These are phyloP conservation scores for Diaporthe helianthi DNA, from an alignment of 2,329 filamentous ascomycete species.

Conservation along the genomic window DNA sequence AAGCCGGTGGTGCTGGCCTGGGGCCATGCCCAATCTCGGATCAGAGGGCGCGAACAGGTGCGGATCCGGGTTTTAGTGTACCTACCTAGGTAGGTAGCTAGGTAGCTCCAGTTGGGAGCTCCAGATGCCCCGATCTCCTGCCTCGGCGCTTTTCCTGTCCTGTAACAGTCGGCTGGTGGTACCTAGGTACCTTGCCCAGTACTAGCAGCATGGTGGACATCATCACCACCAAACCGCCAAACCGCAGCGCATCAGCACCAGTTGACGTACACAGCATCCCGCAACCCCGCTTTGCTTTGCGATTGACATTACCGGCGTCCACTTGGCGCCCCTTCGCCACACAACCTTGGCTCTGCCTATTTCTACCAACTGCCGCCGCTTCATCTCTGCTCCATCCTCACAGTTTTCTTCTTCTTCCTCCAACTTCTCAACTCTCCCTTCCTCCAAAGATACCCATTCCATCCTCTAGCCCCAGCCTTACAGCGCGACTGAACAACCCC, in stretches of 20 bases:
- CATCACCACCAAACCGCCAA: slow-evolving; percentile 1
- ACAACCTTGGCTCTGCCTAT: slow-evolving; percentile 14
- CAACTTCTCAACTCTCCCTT: background rate
- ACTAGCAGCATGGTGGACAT: slow-evolving; percentile 4
- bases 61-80: slow-evolving; percentile 34
- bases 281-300: slow-evolving; percentile 29
- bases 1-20: background rate
- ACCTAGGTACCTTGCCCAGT: background rate
- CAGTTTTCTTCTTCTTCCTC: background rate
- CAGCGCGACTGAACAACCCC: background rate
- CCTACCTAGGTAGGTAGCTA: too few species aligned
- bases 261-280: slow-evolving; percentile 11
- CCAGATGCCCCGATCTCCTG: slow-evolving; percentile 24
- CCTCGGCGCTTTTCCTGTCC: slow-evolving; percentile 8
- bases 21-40: slow-evolving; percentile 3
- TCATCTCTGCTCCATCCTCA: background rate
- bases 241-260: background rate
- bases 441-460: slow-evolving; percentile 19
- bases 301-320: slow-evolving; percentile 18
- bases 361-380: slow-evolving; percentile 19
- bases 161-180: slow-evolving; percentile 2
- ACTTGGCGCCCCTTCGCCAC: slow-evolving; percentile 28
- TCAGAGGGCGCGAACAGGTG: slow-evolving; percentile 10
- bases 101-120: slow-evolving; percentile 18
- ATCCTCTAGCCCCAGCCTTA: background rate